Percentiles rank a stretch among this genome's conserved stretches.
Conservation (phyloP, 495 filamentous ascomycete genomes). For the Xylaria cubensis region DNA sequence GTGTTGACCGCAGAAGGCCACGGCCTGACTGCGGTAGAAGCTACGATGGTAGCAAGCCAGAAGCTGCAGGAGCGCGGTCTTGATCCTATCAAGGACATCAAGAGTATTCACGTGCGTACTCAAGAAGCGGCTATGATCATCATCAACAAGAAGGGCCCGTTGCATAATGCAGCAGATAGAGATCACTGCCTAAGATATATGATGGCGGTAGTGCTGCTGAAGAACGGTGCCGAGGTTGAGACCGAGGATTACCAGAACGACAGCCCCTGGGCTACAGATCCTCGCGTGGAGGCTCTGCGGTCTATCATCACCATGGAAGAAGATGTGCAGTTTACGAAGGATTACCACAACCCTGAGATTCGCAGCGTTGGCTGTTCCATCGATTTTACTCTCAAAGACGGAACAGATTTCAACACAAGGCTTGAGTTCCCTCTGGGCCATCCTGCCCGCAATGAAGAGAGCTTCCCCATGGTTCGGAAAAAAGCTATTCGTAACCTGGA, state of each 20-base stretch:
- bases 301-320: conserved; percentile 40
- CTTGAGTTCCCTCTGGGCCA: conserved; percentile 22
- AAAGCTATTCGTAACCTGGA: conserved; percentile 22
- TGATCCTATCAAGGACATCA: conserved; percentile 34
- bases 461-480: conserved; percentile 19
- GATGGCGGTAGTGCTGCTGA: conserved; percentile 49
- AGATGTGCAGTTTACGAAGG: conserved; percentile 44
- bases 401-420: conserved; percentile 11
- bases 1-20: conserved; percentile 50
- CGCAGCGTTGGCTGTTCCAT: conserved; percentile 18
- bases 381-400: conserved; percentile 13
- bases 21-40: conserved; percentile 48
- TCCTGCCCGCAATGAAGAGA: conserved; percentile 19
- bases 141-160: conserved; percentile 47
- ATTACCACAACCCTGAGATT: conserved; percentile 44
- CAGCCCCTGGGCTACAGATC: conserved; percentile 42
- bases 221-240: conserved; percentile 40
- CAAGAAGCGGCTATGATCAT: conserved; percentile 47
- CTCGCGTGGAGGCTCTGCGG: conserved; percentile 39
- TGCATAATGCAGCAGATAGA: conserved; percentile 53
- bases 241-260: conserved; percentile 47
- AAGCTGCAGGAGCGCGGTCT: conserved; percentile 29
- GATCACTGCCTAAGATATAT: conserved; percentile 56
- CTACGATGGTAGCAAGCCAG: conserved; percentile 41
- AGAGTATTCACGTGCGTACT: conserved; percentile 44